Conservation (phyloP, 257 asterid genomes). For the Orobanche coerulescens region DNA sequence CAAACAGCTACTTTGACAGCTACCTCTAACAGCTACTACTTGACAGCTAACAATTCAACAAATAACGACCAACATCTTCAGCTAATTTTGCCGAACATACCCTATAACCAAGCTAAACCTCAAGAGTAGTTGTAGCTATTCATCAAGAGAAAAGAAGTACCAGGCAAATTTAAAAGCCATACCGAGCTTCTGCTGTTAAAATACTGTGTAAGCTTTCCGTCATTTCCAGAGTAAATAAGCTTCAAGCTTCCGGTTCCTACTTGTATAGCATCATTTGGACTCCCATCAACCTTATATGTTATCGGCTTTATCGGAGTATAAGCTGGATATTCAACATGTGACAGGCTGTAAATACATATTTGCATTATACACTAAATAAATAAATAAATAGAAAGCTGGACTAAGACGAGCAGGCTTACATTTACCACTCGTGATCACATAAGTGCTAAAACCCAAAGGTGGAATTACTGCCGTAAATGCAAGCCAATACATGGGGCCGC, state of each 20-base stretch:
- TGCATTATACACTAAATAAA: background rate
- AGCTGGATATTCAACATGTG: conserved; percentile 32
- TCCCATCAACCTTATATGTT: conserved; percentile 28
- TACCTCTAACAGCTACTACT: no score
- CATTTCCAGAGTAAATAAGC: conserved; percentile 56
- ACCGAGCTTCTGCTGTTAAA: conserved; percentile 61
- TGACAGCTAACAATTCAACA: no score
- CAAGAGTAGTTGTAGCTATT: no score
- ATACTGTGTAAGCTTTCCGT: conserved; percentile 59
- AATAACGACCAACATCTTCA: no score
- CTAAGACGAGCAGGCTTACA: conserved; percentile 16
- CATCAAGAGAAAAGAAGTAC: background rate
- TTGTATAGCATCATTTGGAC: conserved; percentile 44
- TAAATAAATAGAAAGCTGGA: background rate
- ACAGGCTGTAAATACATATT: conserved; percentile 8
- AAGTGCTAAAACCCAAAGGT: conserved; percentile 84
- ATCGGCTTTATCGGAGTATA: conserved; percentile 33
- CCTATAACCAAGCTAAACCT: no score
- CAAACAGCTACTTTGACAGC: no score
- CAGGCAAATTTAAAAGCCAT: conserved; percentile 20
- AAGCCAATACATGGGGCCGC: conserved; percentile 58
- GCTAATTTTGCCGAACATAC: no score
- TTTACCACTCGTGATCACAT: conserved; percentile 43
- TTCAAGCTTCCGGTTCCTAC: conserved; percentile 78
- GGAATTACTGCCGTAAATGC: conserved; percentile 74